Base-by-base conservation (phyloP, 768 basidiomycete genomes). In the Naganishia onofrii region DNA sequence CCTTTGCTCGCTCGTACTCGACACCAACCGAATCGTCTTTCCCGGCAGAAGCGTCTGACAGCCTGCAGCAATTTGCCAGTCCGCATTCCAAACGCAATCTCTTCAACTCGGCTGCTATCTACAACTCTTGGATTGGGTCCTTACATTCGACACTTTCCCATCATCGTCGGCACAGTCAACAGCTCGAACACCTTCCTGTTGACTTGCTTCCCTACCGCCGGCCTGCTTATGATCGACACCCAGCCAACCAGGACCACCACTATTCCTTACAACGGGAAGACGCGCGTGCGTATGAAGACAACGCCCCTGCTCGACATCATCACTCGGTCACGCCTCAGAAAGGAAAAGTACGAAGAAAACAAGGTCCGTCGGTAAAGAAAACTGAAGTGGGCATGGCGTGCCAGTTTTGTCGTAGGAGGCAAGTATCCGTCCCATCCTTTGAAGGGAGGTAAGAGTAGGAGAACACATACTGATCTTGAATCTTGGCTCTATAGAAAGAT, bases 341-440 rank as follows among this genome's bases (percentile, higher is more conserved):
- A 36, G 51, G 21, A 19, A 38, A 52, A 21, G 29, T 34, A 8
- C 15, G 51, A 42, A 68, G 46, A 48, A 42, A 63, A 29, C 60
- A 63, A 29, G 60, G 60, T 17, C 60, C 60, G 3, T 69, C 68
- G 23, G 68, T 69, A 15, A 69, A 69, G 44, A 48, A 44, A 57
- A 69, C 68, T 3, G 58, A 58, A 34, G 58, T 60, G 31, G 68
- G 68, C 23, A 69, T 69, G 68, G 68, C 68, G 3, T 69, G 68
- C 23, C 13, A 48, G 29, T 58, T 63, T 15, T 69, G 68, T 31
- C 68, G 68, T 29, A 46, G 58, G 26, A 58, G 68, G 68, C 58
- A 12, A 48, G 56, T 66, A 26, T 4, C 1, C 23, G 1, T n/a
- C n/a, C 48, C 5, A 26, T 42, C 42, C 13, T 8, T 42, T 15